Evolutionary conservation across 768 basidiomycete genomes (phyloP), one percentile per base, ranked within the genome.

Genomic region (Podaxis sp.): DNA sequence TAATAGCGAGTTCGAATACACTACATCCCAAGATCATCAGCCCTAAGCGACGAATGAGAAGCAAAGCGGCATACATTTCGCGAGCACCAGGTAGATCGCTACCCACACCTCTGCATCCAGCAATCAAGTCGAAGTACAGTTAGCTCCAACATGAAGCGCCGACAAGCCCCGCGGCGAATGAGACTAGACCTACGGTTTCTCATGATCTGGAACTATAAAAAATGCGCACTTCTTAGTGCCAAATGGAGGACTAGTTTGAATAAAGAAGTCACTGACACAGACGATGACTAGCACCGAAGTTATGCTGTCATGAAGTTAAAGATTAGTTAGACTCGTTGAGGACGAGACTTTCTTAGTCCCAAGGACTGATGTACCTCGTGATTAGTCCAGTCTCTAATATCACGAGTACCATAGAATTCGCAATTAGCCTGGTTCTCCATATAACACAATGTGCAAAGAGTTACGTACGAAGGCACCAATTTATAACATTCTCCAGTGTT

Each of bases 1-100:
- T 24, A 74, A 66, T 37, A 72, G 66, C 8, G 71, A 71, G 59
- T 74, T 74, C 10, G 73, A 69, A 58, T 74, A 72, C n/a, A 74
- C 73, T 74, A 33, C 30, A 10, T n/a, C 12, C 17, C 44, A 0
- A 3, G 44, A 20, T 46, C 44, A 46, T 46, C 44, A 20, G n/a
- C 36, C 17, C 50, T 54, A 22, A 2, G 24, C 12, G 30, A 5
- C 3, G 49, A 22, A 28, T 10, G 26, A 11, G 8, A 26, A 48
- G 11, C 1, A 56, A 56, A 40, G 26, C 7, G 4, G 56, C 67
- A 36, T 55, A 70, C 71, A 46, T 62, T 72, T 73, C 1, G 71
- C 71, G 28, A 73, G 62, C 40, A 72, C 41, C 0, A 67, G 66
- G 60, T 72, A 72, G 17, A 72, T 63, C 20, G 71, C 67, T 33